A percentile compares a stretch with the other conserved stretches of the same genome.
Evolutionary conservation across 495 filamentous ascomycete species (phyloP).

Genomic region (Polyplosphaeria fusca): DNA sequence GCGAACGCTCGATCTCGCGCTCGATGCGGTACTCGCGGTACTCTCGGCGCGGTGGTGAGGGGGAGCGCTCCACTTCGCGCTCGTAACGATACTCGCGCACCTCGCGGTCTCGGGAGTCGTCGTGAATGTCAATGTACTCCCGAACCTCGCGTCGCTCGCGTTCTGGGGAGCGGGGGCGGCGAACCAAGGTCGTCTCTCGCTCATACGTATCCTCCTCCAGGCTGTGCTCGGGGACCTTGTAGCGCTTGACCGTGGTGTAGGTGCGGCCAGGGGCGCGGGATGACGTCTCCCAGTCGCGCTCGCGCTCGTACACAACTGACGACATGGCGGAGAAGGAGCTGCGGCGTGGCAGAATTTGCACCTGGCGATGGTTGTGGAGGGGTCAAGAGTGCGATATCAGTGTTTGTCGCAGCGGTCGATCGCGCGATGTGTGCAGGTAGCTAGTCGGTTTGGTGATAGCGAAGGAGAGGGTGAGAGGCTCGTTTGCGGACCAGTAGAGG

Average conservation of each 20-base stretch:
- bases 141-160: conserved; percentile 23
- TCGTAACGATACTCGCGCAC: conserved; percentile 34
- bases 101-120: conserved; percentile 21
- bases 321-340: conserved; percentile 33
- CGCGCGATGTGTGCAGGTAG: too few relatives aligned
- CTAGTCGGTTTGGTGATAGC: too few relatives aligned
- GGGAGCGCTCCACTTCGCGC: conserved; percentile 37
- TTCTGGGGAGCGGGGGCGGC: conserved; percentile 27
- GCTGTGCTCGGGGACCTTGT: conserved; percentile 41
- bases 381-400: too few relatives aligned
- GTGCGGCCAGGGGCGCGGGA: conserved; percentile 26
- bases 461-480: too few relatives aligned
- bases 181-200: conserved; percentile 38
- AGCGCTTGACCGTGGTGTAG: conserved; percentile 44
- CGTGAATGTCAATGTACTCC: conserved; percentile 27
- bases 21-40: conserved; percentile 38
- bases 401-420: too few relatives aligned
- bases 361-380: not conserved
- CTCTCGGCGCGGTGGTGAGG: conserved; percentile 28
- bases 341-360: not conserved
- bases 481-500: too few relatives aligned
- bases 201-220: conserved; percentile 34
- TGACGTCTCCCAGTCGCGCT: conserved; percentile 34
- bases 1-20: conserved; percentile 35
- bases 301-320: conserved; percentile 24